Percentiles rank a stretch among this genome's conserved stretches.
Conservation (phyloP, 768 basidiomycete species). For the Suillus subalutaceus region DNA sequence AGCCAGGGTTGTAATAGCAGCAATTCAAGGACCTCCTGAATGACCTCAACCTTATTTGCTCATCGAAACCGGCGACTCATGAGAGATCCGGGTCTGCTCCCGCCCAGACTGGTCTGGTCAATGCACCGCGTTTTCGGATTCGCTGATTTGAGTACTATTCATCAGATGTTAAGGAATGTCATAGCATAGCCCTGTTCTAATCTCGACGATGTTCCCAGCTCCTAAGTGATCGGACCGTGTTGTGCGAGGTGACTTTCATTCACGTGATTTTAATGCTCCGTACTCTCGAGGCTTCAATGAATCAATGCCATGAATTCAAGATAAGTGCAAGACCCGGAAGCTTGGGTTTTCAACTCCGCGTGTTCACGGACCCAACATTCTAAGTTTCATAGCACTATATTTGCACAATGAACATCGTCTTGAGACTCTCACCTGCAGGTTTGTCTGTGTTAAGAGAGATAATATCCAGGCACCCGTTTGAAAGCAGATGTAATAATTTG, state of each 20-base stretch:
- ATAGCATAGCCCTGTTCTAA: constrained; percentile 35
- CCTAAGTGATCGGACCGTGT: constrained; percentile 15
- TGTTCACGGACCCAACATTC: neutral
- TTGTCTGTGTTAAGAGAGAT: neutral
- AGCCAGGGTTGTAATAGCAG: constrained; percentile 22
- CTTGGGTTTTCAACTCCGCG: constrained; percentile 4
- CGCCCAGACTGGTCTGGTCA: constrained; percentile 7
- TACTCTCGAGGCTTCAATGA: neutral
- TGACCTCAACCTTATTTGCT: constrained; percentile 21
- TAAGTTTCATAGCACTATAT: constrained; percentile 11
- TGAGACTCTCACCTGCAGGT: constrained; percentile 2
- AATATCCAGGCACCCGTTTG: constrained; percentile 4
- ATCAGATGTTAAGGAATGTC: constrained; percentile 17
- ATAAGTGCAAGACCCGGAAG: constrained; percentile 3
- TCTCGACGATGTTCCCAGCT: constrained; percentile 21
- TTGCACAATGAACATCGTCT: neutral
- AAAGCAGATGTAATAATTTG: constrained; percentile 1
- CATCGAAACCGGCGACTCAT: constrained; percentile 23
- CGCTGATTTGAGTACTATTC: constrained; percentile 14
- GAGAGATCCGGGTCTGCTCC: constrained; percentile 9
- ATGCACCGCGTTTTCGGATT: constrained; percentile 6
- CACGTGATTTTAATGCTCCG: neutral
- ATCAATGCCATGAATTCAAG: neutral
- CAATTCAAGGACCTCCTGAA: constrained; percentile 18
- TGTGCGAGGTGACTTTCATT: constrained; percentile 9